phyloP scores from a whole-genome alignment of 2,329 filamentous ascomycete species.

The Nigrospora oryzae region DNA sequence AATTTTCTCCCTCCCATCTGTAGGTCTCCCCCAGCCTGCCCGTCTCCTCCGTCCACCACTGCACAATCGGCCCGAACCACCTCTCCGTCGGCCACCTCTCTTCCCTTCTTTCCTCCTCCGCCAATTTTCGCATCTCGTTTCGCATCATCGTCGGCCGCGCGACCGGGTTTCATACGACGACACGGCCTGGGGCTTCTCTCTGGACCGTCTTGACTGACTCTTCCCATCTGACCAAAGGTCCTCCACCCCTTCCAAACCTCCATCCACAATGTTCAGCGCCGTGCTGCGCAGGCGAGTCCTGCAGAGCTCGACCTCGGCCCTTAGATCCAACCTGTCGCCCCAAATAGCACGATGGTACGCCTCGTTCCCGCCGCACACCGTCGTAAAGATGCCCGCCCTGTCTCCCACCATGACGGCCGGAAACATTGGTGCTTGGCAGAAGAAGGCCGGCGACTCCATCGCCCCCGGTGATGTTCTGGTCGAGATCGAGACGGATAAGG shows the following conservation, averaged over 20 bases:
- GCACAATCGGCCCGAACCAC: too few relatives aligned
- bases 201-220: too few relatives aligned
- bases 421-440: slow-evolving; percentile 97
- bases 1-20: too few relatives aligned
- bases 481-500: slow-evolving; percentile 99
- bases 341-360: slow-evolving; percentile 56
- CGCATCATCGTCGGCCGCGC: too few relatives aligned
- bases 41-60: too few relatives aligned
- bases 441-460: slow-evolving; percentile 85
- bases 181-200: too few relatives aligned
- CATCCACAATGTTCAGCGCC: slow-evolving; percentile 51
- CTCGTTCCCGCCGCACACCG: slow-evolving; percentile 87
- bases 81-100: too few relatives aligned
- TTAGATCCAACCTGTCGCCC: slow-evolving; percentile 42
- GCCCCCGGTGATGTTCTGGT: slow-evolving; percentile 90
- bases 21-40: too few relatives aligned
- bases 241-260: slow-evolving; percentile 6
- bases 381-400: slow-evolving; percentile 96
- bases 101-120: too few relatives aligned
- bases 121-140: too few relatives aligned
- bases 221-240: too few relatives aligned
- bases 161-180: too few relatives aligned
- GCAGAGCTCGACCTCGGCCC: slow-evolving; percentile 39
- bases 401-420: slow-evolving; percentile 96
- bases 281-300: slow-evolving; percentile 56